These are phyloP conservation scores for Malus hybrid DNA, from an alignment of 331 rosid species.

Conservation along the genomic window DNA sequence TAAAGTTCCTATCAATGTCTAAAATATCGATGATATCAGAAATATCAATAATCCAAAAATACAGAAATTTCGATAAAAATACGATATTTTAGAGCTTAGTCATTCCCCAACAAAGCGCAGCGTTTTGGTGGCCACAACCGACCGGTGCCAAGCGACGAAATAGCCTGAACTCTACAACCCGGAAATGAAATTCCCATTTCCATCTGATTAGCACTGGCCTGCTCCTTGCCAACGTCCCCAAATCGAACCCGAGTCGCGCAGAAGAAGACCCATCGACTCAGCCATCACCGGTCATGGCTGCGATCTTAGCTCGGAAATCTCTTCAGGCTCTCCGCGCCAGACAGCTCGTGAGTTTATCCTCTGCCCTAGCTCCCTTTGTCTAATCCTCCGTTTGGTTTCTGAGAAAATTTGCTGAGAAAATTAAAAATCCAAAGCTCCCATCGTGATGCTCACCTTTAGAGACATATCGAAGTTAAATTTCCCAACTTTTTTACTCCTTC, in stretches of 20 bases:
- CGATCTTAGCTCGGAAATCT: conserved; percentile 82
- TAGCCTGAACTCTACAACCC: neutral
- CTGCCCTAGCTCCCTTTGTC: conserved; percentile 7
- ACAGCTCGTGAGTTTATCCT: conserved; percentile 49
- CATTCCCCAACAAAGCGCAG: neutral
- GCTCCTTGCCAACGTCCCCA: neutral
- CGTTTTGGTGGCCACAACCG: neutral
- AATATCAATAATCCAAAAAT: too few relatives aligned
- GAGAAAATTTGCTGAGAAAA: neutral
- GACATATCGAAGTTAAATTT: neutral
- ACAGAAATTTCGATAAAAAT: too few relatives aligned
- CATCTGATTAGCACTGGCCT: neutral
- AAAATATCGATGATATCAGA: too few relatives aligned
- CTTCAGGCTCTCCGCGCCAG: conserved; percentile 73
- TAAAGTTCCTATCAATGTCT: too few relatives aligned
- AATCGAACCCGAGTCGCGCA: neutral
- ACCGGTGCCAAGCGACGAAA: neutral
- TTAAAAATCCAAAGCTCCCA: neutral
- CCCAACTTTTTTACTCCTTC: neutral
- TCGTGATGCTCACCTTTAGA: neutral
- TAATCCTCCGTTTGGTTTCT: neutral
- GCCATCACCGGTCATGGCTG: conserved; percentile 51
- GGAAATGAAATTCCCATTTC: neutral
- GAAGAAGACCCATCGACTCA: neutral
- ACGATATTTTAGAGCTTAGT: too few relatives aligned